Evolutionary conservation across 169 alveolate species (phyloP).

Genomic region (Theileria annulata): DNA sequence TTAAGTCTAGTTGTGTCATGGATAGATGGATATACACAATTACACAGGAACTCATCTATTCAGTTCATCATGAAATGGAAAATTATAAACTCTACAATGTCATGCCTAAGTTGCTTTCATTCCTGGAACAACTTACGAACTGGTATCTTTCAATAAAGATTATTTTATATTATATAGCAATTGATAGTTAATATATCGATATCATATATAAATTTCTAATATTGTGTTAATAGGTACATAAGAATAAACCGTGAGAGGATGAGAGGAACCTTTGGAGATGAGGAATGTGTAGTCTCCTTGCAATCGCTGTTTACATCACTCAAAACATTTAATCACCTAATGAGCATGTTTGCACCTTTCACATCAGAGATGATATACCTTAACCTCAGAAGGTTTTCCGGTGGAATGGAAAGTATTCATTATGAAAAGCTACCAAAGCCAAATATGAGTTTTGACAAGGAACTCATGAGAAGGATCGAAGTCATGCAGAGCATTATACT

Average conservation of each 20-base stretch:
- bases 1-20: conserved; percentile 82
- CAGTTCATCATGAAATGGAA: conserved; percentile 93
- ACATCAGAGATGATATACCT: conserved; percentile 90
- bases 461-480: conserved; percentile 38
- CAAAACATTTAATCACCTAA: conserved; percentile 78
- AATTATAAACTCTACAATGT: conserved; percentile 94
- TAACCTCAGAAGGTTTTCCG: conserved; percentile 78
- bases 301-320: conserved; percentile 88
- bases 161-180: background rate
- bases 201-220: background rate
- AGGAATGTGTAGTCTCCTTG: conserved; percentile 83
- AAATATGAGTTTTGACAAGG: conserved; percentile 39
- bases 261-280: conserved; percentile 92
- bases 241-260: conserved; percentile 95
- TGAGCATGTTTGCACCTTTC: conserved; percentile 90
- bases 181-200: background rate
- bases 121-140: conserved; percentile 94
- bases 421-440: conserved; percentile 65
- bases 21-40: conserved; percentile 94
- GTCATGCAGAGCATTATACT: conserved; percentile 73
- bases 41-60: conserved; percentile 81
- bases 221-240: conserved; percentile 72
- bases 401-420: conserved; percentile 62
- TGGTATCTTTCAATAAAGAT: conserved; percentile 80
- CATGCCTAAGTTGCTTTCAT: conserved; percentile 88